Evolutionary conservation across 2,329 filamentous ascomycete species (phyloP).

Genomic region (Alternaria viburni): DNA sequence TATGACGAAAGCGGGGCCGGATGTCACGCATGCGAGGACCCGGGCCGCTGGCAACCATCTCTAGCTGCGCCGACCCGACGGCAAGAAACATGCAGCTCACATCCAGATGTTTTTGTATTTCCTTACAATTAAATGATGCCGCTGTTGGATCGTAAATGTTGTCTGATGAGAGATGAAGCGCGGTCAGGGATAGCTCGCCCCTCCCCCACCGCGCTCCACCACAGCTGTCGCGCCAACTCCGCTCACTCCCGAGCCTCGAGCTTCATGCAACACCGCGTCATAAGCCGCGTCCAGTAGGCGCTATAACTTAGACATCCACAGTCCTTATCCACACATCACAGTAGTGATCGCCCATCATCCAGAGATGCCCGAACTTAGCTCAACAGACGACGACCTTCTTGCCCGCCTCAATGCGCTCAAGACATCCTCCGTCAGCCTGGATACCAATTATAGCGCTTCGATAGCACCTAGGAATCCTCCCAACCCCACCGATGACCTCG

Average conservation of each 20-base stretch:
- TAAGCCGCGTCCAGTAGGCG: not conserved
- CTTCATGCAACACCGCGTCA: slow-evolving; percentile 10
- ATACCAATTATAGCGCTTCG: slow-evolving; percentile 28
- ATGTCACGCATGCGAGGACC: not conserved
- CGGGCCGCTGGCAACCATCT: not conserved
- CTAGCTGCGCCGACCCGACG: not conserved
- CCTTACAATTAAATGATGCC: not conserved
- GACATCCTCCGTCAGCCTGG: slow-evolving; percentile 50
- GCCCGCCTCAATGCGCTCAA: slow-evolving; percentile 58
- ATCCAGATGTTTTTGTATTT: not conserved
- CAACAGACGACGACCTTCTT: slow-evolving; percentile 52
- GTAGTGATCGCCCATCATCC: not conserved
- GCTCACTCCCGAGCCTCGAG: slow-evolving; percentile 22
- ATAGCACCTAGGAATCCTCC: slow-evolving; percentile 15
- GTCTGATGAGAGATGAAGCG: not conserved
- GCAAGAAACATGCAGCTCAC: not conserved
- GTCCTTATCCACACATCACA: not conserved
- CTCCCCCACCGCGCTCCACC: slow-evolving; percentile 19
- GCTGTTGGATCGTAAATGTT: not conserved
- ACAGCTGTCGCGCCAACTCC: slow-evolving; percentile 24
- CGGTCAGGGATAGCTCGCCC: slow-evolving; percentile 4
- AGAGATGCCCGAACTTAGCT: slow-evolving; percentile 22
- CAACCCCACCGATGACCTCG: slow-evolving; percentile 40
- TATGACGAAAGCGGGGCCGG: slow-evolving; percentile 31
- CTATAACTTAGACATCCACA: not conserved